Evolutionary conservation across 805 yeast genomes (phyloP), one percentile per base, ranked within the genome.

Genomic region (Starmerella powellii): DNA sequence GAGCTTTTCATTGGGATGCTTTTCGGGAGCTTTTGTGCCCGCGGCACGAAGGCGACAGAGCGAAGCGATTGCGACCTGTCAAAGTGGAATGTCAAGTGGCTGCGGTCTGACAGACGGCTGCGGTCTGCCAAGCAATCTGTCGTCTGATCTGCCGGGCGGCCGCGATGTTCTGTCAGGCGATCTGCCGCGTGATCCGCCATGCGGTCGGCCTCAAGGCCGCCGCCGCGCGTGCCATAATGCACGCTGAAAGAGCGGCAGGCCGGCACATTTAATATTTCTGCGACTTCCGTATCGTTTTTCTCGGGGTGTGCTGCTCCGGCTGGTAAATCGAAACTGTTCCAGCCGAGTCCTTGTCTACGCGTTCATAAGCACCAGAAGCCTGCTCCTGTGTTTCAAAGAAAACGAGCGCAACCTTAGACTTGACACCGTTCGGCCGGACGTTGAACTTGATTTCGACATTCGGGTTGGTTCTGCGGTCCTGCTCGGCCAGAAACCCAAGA

Each of bases 301-400:
- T 6, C 11, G 17, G 16, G n/a, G 34, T 34, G 35, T 34, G 35
- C 38, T 31, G 41, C 32, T 46, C 38, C 12, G 45, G 47, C 34
- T 43, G 45, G 29, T 42, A 41, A 24, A 46, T 42, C 13, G 50
- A 46, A 3, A 49, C 53, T 4, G 54, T 45, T 3, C 63, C 63
- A 5, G 63, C 56, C 31, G 51, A 51, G 10, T 51, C 60, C 34
- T 53, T 50, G 40, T 63, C 62, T 13, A 63, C 51, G 3, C 60
- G 53, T 5, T 52, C 58, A 41, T 63, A 50, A 6, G 63, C 69
- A 36, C 52, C 55, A 33, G 54, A 61, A 11, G 62, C 63, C 44
- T 57, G 55, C 31, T 63, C 68, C 19, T 45, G 51, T 13, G 64
- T 53, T 18, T 50, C 53, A 43, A 65, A 66, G 43, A 56, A 55